Percentiles rank a stretch among this genome's conserved stretches.
phyloP scores from a whole-genome alignment of 75 land plant genomes.

The Sequoia sempervirens region DNA sequence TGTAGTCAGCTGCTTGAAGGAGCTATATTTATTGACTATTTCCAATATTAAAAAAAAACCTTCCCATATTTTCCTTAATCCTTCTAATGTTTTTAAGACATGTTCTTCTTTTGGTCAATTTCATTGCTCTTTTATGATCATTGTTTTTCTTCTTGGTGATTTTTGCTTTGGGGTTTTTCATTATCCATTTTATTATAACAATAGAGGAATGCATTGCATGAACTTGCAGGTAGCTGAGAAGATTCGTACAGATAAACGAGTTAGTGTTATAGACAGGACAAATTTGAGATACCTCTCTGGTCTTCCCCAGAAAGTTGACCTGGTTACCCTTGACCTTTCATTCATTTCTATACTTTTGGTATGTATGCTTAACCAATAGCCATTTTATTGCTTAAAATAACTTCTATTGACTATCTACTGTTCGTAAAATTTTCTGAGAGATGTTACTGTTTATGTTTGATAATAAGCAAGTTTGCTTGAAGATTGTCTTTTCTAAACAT shows the following conservation, averaged over 20 bases:
- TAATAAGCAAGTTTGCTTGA: background rate
- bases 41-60: background rate
- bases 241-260: conserved; percentile 78
- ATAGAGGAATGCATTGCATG: conserved; percentile 2
- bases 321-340: conserved; percentile 90
- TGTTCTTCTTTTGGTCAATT: background rate
- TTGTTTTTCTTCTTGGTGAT: background rate
- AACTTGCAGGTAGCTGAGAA: conserved; percentile 84
- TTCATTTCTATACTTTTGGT: conserved; percentile 94
- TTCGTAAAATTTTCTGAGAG: background rate
- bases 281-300: conserved; percentile 79
- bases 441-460: background rate
- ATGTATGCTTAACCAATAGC: conserved; percentile 18
- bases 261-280: conserved; percentile 80
- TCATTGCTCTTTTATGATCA: background rate
- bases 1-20: no score
- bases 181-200: background rate
- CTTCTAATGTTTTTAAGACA: background rate
- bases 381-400: background rate
- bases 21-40: no score
- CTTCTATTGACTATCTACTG: background rate
- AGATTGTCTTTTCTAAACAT: background rate
- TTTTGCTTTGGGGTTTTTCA: background rate
- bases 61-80: background rate
- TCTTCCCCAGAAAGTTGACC: conserved; percentile 85